Percentiles rank a stretch among this genome's conserved stretches.
Conservation (phyloP, 495 filamentous ascomycete species). For the Talaromyces thailandensis region DNA sequence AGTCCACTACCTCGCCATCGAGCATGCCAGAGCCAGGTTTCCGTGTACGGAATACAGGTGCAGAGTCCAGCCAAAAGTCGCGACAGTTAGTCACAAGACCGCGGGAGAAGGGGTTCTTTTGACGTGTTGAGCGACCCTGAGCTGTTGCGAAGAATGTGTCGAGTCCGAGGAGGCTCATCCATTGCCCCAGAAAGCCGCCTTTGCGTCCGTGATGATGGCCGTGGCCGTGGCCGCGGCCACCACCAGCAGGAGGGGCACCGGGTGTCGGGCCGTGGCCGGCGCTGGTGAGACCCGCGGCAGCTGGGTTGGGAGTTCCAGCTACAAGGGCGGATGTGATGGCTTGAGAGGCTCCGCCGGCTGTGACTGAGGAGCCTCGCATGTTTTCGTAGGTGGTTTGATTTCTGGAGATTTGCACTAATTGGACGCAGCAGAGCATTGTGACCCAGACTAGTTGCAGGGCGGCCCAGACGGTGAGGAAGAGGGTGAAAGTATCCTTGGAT, state of each 20-base stretch:
- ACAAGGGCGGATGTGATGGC: conserved; percentile 71
- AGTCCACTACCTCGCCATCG: conserved; percentile 73
- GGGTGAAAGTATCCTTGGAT: conserved; percentile 73
- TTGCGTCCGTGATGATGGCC: conserved; percentile 29
- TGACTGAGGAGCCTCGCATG: conserved; percentile 58
- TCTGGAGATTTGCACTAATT: conserved; percentile 80
- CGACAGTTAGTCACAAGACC: conserved; percentile 80
- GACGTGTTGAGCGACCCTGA: conserved; percentile 40
- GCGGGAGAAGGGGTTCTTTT: conserved; percentile 73
- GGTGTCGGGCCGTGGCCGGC: conserved; percentile 43
- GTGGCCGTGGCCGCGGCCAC: conserved; percentile 30
- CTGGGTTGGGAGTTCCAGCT: conserved; percentile 55
- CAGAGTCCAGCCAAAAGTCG: conserved; percentile 92
- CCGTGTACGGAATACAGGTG: conserved; percentile 68
- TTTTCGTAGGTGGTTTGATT: conserved; percentile 95
- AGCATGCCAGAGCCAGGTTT: conserved; percentile 67
- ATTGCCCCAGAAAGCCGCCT: conserved; percentile 62
- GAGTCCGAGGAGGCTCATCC: conserved; percentile 76
- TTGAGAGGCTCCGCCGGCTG: conserved; percentile 40
- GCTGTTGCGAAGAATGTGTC: conserved; percentile 88
- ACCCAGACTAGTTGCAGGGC: conserved; percentile 85
- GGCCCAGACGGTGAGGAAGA: conserved; percentile 69
- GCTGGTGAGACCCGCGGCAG: conserved; percentile 59
- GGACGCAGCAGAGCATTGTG: conserved; percentile 87
- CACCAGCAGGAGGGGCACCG: conserved; percentile 20